Conservation (phyloP, 73 alveolate genomes). For the Halteria grandinella region DNA sequence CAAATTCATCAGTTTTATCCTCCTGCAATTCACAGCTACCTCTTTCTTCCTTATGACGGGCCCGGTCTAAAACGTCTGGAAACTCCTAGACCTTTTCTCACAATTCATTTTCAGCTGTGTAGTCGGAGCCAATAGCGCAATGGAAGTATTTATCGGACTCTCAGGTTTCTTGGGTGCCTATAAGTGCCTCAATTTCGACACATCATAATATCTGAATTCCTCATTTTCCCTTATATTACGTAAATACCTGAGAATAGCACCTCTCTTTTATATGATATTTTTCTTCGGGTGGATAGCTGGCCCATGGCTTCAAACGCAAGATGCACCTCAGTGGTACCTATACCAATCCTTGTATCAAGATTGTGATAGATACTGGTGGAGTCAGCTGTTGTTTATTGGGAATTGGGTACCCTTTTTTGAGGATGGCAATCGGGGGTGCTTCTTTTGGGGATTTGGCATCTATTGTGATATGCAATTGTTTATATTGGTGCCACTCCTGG, state of each 20-base stretch:
- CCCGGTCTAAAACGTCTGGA: constrained; percentile 41
- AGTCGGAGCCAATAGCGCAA: constrained; percentile 12
- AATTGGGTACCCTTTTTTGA: constrained; percentile 20
- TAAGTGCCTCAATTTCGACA: neutral
- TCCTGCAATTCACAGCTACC: constrained; percentile 14
- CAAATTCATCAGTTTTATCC: constrained; percentile 16
- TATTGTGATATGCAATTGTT: constrained; percentile 12
- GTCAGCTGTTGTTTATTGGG: constrained; percentile 24
- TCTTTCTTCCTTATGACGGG: constrained; percentile 45
- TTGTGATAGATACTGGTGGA: constrained; percentile 58
- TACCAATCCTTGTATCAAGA: neutral
- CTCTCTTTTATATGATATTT: constrained; percentile 29
- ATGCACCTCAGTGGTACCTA: constrained; percentile 22
- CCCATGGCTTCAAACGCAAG: no score
- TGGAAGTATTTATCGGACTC: constrained; percentile 26
- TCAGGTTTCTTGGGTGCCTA: constrained; percentile 49
- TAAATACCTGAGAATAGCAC: constrained; percentile 27
- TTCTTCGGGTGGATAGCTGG: constrained; percentile 62
- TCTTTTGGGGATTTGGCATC: constrained; percentile 48
- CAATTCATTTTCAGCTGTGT: constrained; percentile 2
- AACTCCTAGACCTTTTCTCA: constrained; percentile 25
- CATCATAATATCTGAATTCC: constrained; percentile 4
- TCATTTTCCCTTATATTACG: no score
- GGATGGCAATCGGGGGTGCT: constrained; percentile 53
- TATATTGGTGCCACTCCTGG: constrained; percentile 30